phyloP scores from a whole-genome alignment of 495 filamentous ascomycete species.

The Lasiosphaeria miniovina region DNA sequence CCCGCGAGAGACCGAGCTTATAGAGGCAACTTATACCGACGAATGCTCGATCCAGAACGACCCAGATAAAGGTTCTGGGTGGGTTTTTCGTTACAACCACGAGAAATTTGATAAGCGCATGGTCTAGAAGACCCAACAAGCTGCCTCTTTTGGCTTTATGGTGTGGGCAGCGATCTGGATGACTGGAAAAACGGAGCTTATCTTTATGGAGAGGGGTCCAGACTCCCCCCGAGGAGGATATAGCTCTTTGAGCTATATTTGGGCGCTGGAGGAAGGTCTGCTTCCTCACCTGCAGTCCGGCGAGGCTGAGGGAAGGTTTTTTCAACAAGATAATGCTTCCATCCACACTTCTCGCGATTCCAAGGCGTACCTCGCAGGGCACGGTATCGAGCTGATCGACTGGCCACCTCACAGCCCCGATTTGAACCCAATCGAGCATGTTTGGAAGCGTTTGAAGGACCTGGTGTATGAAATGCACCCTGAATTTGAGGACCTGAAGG shows the following conservation, averaged over 20 bases:
- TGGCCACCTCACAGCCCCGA: slow-evolving; percentile 3
- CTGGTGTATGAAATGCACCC: too few relatives aligned
- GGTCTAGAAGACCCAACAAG: neutral
- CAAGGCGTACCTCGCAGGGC: neutral
- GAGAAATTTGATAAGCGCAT: neutral
- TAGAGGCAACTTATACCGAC: too few relatives aligned
- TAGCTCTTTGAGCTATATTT: neutral
- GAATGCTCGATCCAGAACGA: too few relatives aligned
- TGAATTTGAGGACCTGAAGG: too few relatives aligned
- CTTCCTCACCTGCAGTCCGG: neutral
- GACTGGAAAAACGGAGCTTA: neutral
- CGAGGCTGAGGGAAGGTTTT: neutral
- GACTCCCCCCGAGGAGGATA: neutral
- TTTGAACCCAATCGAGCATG: slow-evolving; percentile 1
- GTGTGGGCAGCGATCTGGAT: neutral
- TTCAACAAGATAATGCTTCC: neutral
- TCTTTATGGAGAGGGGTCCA: neutral
- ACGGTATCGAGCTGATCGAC: neutral
- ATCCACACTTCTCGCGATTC: neutral
- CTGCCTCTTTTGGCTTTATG: neutral
- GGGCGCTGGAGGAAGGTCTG: neutral
- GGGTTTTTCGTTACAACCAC: too few relatives aligned
- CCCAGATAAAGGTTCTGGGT: too few relatives aligned
- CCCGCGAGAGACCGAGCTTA: too few relatives aligned
- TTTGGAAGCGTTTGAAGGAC: too few relatives aligned